These are phyloP conservation scores for Litchi chinensis DNA, from an alignment of 345 rosid genomes.

Conservation along the genomic window DNA sequence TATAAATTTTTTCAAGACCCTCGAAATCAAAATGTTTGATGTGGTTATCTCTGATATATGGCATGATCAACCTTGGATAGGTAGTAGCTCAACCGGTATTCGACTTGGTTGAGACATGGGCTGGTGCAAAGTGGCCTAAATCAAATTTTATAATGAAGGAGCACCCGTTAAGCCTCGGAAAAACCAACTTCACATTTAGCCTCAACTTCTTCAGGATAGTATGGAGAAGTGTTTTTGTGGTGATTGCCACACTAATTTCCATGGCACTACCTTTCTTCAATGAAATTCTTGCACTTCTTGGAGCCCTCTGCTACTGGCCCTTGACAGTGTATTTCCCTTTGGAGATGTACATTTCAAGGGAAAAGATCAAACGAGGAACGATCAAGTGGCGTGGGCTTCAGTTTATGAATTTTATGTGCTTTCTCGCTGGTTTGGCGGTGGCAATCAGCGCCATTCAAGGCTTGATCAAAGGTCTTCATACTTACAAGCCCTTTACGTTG, in stretches of 20 bases:
- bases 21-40: neutral
- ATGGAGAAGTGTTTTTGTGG: slow-evolving; percentile 29
- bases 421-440: slow-evolving; percentile 26
- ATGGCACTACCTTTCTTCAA: slow-evolving; percentile 36
- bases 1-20: neutral
- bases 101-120: slow-evolving; percentile 27
- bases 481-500: slow-evolving; percentile 21
- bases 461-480: slow-evolving; percentile 9
- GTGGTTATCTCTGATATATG: too few species aligned
- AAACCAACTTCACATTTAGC: neutral
- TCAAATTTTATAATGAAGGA: slow-evolving; percentile 18
- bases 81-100: slow-evolving; percentile 31
- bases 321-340: slow-evolving; percentile 33
- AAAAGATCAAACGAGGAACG: slow-evolving; percentile 13
- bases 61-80: neutral
- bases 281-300: slow-evolving; percentile 30
- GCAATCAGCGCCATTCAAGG: slow-evolving; percentile 29
- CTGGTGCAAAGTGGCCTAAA: slow-evolving; percentile 20
- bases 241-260: slow-evolving; percentile 24
- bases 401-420: slow-evolving; percentile 22
- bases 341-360: slow-evolving; percentile 34
- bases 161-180: slow-evolving; percentile 4
- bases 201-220: slow-evolving; percentile 24
- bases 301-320: slow-evolving; percentile 34
- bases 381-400: slow-evolving; percentile 22